A percentile compares a stretch with the other conserved stretches of the same genome.
Conservation (phyloP, 805 yeast species). For the Wickerhamiella vanderwaltii region DNA sequence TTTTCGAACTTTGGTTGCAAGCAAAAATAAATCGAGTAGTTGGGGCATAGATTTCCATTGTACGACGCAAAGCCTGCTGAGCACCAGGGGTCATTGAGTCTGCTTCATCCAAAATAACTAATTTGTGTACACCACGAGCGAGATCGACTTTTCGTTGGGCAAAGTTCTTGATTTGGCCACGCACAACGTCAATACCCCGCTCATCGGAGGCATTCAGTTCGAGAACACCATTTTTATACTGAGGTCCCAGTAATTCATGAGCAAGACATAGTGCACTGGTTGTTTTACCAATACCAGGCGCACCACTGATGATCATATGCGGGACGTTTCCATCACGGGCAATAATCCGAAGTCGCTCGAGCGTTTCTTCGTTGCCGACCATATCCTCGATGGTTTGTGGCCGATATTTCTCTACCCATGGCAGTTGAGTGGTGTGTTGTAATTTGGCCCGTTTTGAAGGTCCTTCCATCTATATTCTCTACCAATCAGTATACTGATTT, state of each 20-base stretch:
- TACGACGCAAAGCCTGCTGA: conserved; percentile 84
- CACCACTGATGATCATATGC: conserved; percentile 81
- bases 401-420: conserved; percentile 89
- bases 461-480: not conserved
- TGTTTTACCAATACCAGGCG: conserved; percentile 97
- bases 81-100: conserved; percentile 97
- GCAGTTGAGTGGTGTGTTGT: conserved; percentile 1
- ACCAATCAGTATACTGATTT: too few species aligned
- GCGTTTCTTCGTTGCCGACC: conserved; percentile 87
- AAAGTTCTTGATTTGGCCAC: conserved; percentile 87
- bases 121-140: conserved; percentile 85
- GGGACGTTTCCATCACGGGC: conserved; percentile 95
- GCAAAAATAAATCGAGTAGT: conserved; percentile 98
- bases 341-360: conserved; percentile 69
- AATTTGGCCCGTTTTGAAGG: conserved; percentile 6
- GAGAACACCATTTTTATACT: conserved; percentile 68
- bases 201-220: conserved; percentile 96
- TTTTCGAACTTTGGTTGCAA: conserved; percentile 86
- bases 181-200: conserved; percentile 92
- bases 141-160: conserved; percentile 86
- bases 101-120: conserved; percentile 87
- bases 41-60: conserved; percentile 91
- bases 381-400: conserved; percentile 70
- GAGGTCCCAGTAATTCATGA: conserved; percentile 60
- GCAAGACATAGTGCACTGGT: conserved; percentile 89